Conservation (phyloP, 129 eudicot species). For the Pseudognaphalium luteoalbum region DNA sequence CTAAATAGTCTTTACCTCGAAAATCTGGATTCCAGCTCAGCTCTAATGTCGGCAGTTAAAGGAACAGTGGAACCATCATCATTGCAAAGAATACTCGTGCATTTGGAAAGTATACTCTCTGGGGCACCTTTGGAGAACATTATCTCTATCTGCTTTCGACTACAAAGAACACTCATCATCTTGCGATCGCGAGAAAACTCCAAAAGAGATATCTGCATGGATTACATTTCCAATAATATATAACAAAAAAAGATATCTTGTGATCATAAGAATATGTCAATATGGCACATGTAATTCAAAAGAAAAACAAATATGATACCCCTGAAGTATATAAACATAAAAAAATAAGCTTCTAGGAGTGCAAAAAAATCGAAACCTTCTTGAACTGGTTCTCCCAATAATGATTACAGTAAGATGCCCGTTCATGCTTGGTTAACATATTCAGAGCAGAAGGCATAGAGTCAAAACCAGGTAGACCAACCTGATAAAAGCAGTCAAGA, state of each 20-base stretch:
- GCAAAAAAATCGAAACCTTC: slow-evolving; percentile 50
- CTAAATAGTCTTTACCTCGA: slow-evolving; percentile 52
- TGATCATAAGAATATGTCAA: neutral
- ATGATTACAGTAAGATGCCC: slow-evolving; percentile 95
- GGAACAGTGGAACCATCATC: slow-evolving; percentile 90
- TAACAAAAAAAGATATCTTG: neutral
- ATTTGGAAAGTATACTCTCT: slow-evolving; percentile 85
- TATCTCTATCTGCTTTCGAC: slow-evolving; percentile 81
- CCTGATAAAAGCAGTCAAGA: slow-evolving; percentile 43
- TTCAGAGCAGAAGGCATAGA: slow-evolving; percentile 97
- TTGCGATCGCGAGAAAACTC: slow-evolving; percentile 99
- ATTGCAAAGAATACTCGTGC: slow-evolving; percentile 87
- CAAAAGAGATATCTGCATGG: slow-evolving; percentile 74
- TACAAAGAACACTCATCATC: slow-evolving; percentile 99
- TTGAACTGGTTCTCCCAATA: slow-evolving; percentile 97
- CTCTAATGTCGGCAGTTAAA: slow-evolving; percentile 61
- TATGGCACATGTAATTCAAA: neutral
- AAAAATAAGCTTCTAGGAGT: neutral
- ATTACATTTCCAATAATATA: slow-evolving; percentile 14
- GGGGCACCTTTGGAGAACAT: slow-evolving; percentile 99
- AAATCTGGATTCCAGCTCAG: slow-evolving; percentile 80
- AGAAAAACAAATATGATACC: neutral
- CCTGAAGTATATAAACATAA: neutral
- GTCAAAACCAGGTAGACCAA: slow-evolving; percentile 99
- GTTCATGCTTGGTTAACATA: slow-evolving; percentile 90